Conservation (phyloP, 225 moss, liverwort and hornwort species). For the Asterella californica region DNA sequence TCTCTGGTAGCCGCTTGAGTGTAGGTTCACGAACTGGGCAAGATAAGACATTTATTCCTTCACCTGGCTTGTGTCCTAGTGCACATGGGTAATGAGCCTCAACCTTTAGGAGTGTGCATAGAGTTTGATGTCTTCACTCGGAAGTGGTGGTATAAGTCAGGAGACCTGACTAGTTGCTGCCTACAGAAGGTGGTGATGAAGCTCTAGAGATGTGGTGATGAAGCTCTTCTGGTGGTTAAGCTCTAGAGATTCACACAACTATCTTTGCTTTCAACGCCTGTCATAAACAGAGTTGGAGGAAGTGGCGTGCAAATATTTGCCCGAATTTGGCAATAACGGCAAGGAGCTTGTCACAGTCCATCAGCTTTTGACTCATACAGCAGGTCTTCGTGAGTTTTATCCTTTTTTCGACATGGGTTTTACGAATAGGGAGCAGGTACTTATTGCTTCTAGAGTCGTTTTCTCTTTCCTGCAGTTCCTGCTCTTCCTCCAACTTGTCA, state of each 20-base stretch:
- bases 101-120: background rate
- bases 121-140: background rate
- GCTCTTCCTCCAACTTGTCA: background rate
- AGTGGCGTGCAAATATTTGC: slow-evolving; percentile 64
- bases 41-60: background rate
- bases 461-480: background rate
- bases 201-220: too few species aligned
- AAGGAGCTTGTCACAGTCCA: slow-evolving; percentile 61
- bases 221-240: too few species aligned
- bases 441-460: background rate
- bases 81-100: background rate
- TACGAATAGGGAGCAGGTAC: slow-evolving; percentile 50
- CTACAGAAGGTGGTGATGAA: too few species aligned
- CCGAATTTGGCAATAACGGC: slow-evolving; percentile 68
- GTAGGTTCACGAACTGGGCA: background rate
- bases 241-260: too few species aligned
- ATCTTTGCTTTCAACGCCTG: background rate
- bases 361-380: slow-evolving; percentile 64
- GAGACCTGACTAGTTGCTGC: background rate
- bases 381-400: slow-evolving; percentile 72
- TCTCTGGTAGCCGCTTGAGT: background rate
- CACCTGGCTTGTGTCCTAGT: background rate
- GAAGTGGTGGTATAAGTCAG: background rate
- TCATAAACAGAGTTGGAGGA: slow-evolving; percentile 55
- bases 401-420: slow-evolving; percentile 72